Base-by-base conservation (phyloP, 2,329 filamentous ascomycete species). In the Penicillium sp. region DNA sequence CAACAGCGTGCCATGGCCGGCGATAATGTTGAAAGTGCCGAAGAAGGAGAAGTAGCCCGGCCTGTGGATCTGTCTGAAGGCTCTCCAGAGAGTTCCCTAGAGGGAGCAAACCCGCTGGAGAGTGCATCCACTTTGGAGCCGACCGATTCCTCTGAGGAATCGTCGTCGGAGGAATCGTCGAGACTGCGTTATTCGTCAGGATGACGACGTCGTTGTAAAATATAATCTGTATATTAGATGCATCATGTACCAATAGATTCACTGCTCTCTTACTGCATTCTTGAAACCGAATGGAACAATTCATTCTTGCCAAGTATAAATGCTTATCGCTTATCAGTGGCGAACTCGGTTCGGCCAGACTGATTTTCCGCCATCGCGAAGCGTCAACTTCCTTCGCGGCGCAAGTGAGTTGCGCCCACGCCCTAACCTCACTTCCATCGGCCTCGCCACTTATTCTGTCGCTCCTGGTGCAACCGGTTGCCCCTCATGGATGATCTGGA, bases 401-500 rank as follows among this genome's bases (percentile, higher is more conserved):
- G 25, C 25, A 22, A 22, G 18, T 29, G 7, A 12, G n/a, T 32
- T 32, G 16, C 6, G n/a, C 25, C 20, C 22, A 38, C 30, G 22
- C 30, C 35, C 38, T 20, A 31, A 30, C 14, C 26, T 14, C 30
- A 28, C 5, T 22, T n/a, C 18, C 18, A 5, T 5, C 18, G 18
- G 5, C 18, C 5, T 5, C 9, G 5, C 18, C 18, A 5, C 25
- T 27, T 27, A 6, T 27, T 11, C 10, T 6, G n/a, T 6, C n/a
- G 6, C 12, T 6, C 11, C 11, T n/a, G 25, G n/a, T 27, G 4
- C 25, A 6, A 23, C n/a, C 12, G 25, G 29, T 22, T 36, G 27
- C 38, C 47, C 49, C 54, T 32, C 49, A 94, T 95, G 87, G 88
- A 94, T 61, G 90, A 95, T 59, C 76, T 98, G 51, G 79, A 85